These are phyloP conservation scores for Lipomyces chichibuensis DNA, from an alignment of 805 yeast genomes.

Conservation along the genomic window DNA sequence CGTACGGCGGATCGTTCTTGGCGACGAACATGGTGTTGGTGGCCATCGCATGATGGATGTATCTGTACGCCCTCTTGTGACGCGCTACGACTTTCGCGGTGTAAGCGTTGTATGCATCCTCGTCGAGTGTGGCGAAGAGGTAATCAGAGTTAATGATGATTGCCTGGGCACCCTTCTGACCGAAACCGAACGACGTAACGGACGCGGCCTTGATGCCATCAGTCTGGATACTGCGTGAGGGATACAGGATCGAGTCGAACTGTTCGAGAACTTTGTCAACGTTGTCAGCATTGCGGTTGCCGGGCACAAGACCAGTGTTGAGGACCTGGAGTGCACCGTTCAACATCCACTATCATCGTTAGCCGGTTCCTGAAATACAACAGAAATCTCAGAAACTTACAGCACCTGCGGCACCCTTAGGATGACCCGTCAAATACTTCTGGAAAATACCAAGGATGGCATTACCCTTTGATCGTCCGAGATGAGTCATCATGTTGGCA, in stretches of 20 bases:
- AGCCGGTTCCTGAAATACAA: neutral
- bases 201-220: slow-evolving; percentile 98
- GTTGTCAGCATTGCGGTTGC: slow-evolving; percentile 98
- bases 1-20: slow-evolving; percentile 91
- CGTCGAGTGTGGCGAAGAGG: slow-evolving; percentile 79
- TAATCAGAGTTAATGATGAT: slow-evolving; percentile 90
- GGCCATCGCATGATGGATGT: slow-evolving; percentile 93
- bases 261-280: slow-evolving; percentile 81
- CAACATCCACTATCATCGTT: slow-evolving; percentile 74
- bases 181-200: slow-evolving; percentile 97
- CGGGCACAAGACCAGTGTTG: slow-evolving; percentile 93
- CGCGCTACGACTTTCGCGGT: slow-evolving; percentile 71
- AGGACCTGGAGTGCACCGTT: slow-evolving; percentile 95
- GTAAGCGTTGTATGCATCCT: slow-evolving; percentile 71
- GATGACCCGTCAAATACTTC: slow-evolving; percentile 98
- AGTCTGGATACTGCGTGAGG: slow-evolving; percentile 89
- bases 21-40: slow-evolving; percentile 89
- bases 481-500: slow-evolving; percentile 88
- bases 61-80: slow-evolving; percentile 87
- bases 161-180: slow-evolving; percentile 99
- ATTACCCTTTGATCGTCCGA: slow-evolving; percentile 97
- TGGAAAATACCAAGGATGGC: slow-evolving; percentile 98
- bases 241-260: slow-evolving; percentile 87
- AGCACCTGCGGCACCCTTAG: slow-evolving; percentile 99
- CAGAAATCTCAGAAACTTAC: slow-evolving; percentile 13